phyloP scores from a whole-genome alignment of 2,329 filamentous ascomycete genomes.

The Zopfia rhizophila region DNA sequence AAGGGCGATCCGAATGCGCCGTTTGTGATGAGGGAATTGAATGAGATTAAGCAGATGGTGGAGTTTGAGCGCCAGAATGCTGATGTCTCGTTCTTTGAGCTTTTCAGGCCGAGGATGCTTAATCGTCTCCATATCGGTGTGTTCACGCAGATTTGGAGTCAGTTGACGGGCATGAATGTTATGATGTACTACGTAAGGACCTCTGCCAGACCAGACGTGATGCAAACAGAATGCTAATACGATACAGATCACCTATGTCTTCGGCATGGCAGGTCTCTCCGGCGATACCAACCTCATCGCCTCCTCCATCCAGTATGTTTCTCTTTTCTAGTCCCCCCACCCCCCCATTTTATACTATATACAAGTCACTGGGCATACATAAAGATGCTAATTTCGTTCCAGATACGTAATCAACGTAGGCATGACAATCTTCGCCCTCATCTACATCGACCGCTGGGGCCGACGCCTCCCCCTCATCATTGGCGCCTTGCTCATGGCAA shows the following conservation, averaged over 20 bases:
- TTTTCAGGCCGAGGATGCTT: conserved; percentile 78
- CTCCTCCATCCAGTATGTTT: conserved; percentile 75
- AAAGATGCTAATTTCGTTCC: not conserved
- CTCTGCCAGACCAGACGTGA: not conserved
- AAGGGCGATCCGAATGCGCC: conserved; percentile 71
- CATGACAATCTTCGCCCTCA: conserved; percentile 79
- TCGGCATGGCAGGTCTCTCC: conserved; percentile 75
- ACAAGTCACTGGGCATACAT: not conserved
- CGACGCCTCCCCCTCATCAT: conserved; percentile 74
- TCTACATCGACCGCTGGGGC: conserved; percentile 81
- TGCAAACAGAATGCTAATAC: conserved; percentile 14
- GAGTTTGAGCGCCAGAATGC: conserved; percentile 77
- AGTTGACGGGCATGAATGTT: conserved; percentile 80
- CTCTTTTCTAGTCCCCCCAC: not conserved
- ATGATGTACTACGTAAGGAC: conserved; percentile 62
- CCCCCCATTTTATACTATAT: not conserved
- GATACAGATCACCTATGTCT: conserved; percentile 68
- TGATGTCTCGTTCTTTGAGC: conserved; percentile 75
- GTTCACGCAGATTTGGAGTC: conserved; percentile 80
- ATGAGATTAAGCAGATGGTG: conserved; percentile 77
- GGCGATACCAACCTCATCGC: conserved; percentile 70
- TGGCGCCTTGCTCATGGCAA: conserved; percentile 72
- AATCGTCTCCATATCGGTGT: conserved; percentile 77
- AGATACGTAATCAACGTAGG: conserved; percentile 82
- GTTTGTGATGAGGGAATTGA: conserved; percentile 74